Base-by-base conservation (phyloP, 345 rosid genomes). In the Geranium brycei region DNA sequence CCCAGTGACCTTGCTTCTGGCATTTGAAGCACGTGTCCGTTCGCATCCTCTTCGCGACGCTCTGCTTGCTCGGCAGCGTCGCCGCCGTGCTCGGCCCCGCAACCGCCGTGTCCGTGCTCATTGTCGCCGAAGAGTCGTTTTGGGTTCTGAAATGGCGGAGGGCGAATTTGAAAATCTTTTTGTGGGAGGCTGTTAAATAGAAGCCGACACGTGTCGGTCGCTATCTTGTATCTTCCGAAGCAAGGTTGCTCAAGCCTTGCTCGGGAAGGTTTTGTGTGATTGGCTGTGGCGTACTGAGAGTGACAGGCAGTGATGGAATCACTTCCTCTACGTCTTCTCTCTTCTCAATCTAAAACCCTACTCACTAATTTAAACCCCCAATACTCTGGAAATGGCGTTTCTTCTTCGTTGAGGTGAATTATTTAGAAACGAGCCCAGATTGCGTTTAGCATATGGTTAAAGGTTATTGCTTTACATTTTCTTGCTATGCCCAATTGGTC, bases 1-100 rank as follows among this genome's bases (percentile, higher is more conserved):
- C 55, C 80, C 77, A 73, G 70, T 77, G 80, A 31, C 77, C 80
- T 59, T 63, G 55, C 16, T 70, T 32, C 32, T 35, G 13, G 72
- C 80, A 70, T 8, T 51, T 58, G 73, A 67, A 77, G 68, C 80
- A 70, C 0, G 63, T 40, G 0, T 61, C 75, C 7, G 3, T 5
- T 10, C 58, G 30, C 69, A 11, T 66, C 35, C 69, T 16, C 63
- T 59, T 35, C 14, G 69, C 35, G 15, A 12, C 47, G 31, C 47
- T 13, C n/a, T 4, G 32, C 28, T 47, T 0, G 17, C 53, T 5
- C 53, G 61, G 65, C 55, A 31, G 59, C 53, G 53, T 47, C 14
- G 12, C 53, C 53, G 13, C 53, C 53, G 15, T 47, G 53, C 13
- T 8, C 15, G 53, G 53, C 13, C 53, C 13, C 11, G 11, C 53